Percentiles rank a stretch among this genome's conserved stretches.
Conservation (phyloP, 345 rosid genomes). For the Pugionium dolabratum region DNA sequence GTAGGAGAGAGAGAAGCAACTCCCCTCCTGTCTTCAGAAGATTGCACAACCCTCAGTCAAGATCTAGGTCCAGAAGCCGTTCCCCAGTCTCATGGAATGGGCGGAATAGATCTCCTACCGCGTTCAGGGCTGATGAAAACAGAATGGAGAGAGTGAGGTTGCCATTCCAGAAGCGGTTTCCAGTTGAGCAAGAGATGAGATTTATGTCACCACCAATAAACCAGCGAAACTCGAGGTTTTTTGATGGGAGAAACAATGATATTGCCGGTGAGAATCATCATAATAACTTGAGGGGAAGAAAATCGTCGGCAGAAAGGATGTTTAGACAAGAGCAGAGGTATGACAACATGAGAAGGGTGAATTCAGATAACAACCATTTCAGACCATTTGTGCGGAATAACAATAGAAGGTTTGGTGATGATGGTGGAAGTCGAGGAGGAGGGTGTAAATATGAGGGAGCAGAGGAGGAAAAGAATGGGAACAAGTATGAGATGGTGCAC, state of each 20-base stretch:
- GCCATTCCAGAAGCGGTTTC: slow-evolving; percentile 23
- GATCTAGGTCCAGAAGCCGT: slow-evolving; percentile 59
- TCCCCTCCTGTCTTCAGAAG: slow-evolving; percentile 53
- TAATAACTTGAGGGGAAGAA: slow-evolving; percentile 15
- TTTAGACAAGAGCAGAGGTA: background rate
- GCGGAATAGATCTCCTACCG: slow-evolving; percentile 53
- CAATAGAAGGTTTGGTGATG: slow-evolving; percentile 17
- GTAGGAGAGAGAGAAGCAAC: slow-evolving; percentile 56
- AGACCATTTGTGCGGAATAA: slow-evolving; percentile 14
- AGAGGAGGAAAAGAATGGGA: slow-evolving; percentile 10
- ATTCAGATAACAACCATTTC: slow-evolving; percentile 2
- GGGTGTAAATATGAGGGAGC: slow-evolving; percentile 17
- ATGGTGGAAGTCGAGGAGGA: background rate
- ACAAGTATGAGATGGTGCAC: slow-evolving; percentile 21
- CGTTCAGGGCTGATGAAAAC: background rate
- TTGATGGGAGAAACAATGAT: background rate
- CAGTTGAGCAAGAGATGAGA: slow-evolving; percentile 9
- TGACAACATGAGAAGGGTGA: slow-evolving; percentile 11
- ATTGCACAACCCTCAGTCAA: slow-evolving; percentile 37
- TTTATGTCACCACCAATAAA: slow-evolving; percentile 16
- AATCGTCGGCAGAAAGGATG: slow-evolving; percentile 2
- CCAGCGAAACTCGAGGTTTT: slow-evolving; percentile 15
- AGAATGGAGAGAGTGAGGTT: slow-evolving; percentile 27
- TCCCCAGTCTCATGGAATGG: slow-evolving; percentile 51
- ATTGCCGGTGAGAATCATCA: slow-evolving; percentile 2